These are phyloP conservation scores for Pyricularia grisea DNA, from an alignment of 2,329 filamentous ascomycete genomes.

Conservation along the genomic window DNA sequence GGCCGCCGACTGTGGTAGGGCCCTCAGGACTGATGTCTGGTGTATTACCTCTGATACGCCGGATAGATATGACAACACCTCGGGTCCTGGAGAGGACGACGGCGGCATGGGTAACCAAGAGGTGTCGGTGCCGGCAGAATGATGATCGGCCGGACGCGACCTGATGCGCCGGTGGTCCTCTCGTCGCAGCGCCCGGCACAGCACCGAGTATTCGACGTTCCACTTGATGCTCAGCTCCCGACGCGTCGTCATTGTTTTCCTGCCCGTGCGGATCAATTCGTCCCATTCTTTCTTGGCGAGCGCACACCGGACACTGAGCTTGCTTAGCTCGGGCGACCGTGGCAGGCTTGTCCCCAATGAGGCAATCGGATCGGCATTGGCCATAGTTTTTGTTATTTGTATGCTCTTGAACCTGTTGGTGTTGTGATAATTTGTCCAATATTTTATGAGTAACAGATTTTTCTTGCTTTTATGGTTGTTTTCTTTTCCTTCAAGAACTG, in stretches of 20 bases:
- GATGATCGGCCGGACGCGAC: not conserved
- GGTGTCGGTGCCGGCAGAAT: not conserved
- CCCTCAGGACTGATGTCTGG: not conserved
- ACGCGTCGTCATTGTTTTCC: not conserved
- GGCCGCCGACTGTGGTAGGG: not conserved
- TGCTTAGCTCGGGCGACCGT: not conserved
- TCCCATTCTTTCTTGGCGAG: slow-evolving; percentile 2
- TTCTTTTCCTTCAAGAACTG: not conserved
- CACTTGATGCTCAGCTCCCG: not conserved
- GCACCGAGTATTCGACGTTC: not conserved
- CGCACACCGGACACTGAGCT: not conserved
- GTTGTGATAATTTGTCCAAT: not conserved
- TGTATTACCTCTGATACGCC: not conserved
- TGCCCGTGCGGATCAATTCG: not conserved
- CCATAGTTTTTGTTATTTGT: not conserved
- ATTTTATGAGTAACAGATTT: not conserved
- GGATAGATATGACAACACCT: not conserved
- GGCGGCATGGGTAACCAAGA: not conserved
- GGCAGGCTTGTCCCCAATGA: not conserved
- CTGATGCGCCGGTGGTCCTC: not conserved
- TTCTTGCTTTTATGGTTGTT: not conserved
- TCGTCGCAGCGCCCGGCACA: not conserved
- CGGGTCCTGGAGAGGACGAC: not conserved
- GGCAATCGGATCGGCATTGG: not conserved
- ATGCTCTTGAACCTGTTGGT: not conserved